Base-by-base conservation (phyloP, 73 alveolate genomes). In the Paramecium sexaurelia region DNA sequence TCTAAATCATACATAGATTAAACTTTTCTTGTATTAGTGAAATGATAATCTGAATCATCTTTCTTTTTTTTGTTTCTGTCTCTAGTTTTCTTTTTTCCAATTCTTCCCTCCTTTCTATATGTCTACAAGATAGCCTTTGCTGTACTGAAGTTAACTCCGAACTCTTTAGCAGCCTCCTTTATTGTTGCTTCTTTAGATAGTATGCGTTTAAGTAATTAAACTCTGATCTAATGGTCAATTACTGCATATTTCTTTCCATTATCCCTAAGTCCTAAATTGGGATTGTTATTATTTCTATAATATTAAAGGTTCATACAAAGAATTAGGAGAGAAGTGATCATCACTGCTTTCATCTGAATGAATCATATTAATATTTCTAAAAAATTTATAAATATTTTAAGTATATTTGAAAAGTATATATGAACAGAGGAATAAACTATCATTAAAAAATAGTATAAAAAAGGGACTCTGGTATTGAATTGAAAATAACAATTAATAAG, bases 21-120 rank as follows among this genome's bases (percentile, higher is more conserved):
- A 7, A 73, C 57, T 37, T 73, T 32, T 41, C 87, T 73, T 73
- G 83, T 66, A 26, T 66, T 66, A 1, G 22, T 35, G 7, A 37
- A 35, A 37, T 37, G 57, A 29, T 37, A 24, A 29, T 73, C 55
- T 27, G 32, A 51, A 51, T 51, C 67, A 51, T 51, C 33, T 36
- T 37, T 73, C 29, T 73, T 32, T 66, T 66, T 66, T 22, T 32
- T 73, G 29, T 86, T 86, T 40, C 93, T 71, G 29, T 86, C 56
- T 29, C 93, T 71, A 3, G 86, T 86, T 86, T 86, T 86, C 93
- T 86, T 86, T 61, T 86, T 86, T 22, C 93, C 93, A 8, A 86
- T 86, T 26, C 93, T 71, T 5, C 93, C 93, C 37, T 86, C 93
- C 71, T 86, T 86, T 67, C 85, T 86, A 75, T 56, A 86, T 2